These are phyloP conservation scores for Letharia lupina DNA, from an alignment of 495 filamentous ascomycete species.

Conservation along the genomic window DNA sequence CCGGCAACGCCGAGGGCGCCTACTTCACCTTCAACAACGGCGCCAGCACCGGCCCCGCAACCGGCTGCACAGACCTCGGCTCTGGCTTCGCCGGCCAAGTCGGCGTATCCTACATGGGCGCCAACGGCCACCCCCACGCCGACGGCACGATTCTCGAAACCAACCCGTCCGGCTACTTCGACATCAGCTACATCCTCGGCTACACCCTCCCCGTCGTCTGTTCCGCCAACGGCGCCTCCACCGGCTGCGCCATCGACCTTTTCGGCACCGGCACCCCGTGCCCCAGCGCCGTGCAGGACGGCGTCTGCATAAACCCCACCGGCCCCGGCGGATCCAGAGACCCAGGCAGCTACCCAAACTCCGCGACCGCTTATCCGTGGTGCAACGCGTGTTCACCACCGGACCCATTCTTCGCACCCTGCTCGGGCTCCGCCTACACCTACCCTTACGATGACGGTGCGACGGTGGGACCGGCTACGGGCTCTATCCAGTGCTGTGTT, in stretches of 20 bases:
- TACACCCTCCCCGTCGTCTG: conserved; percentile 18
- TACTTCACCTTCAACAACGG: background rate
- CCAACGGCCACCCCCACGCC: background rate
- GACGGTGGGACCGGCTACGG: conserved; percentile 1
- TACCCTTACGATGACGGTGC: conserved; percentile 17
- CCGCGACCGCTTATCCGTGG: conserved; percentile 9
- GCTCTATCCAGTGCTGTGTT: conserved; percentile 11
- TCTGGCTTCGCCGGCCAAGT: conserved; percentile 13
- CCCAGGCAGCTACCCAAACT: conserved; percentile 5
- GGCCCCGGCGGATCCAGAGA: conserved; percentile 5
- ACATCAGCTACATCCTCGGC: conserved; percentile 18
- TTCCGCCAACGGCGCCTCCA: conserved; percentile 2
- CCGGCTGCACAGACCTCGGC: conserved; percentile 13
- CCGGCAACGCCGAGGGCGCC: background rate
- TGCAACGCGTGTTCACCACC: conserved; percentile 16
- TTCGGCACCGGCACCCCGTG: conserved; percentile 1
- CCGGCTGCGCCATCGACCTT: conserved; percentile 17
- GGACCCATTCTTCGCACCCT: conserved; percentile 16
- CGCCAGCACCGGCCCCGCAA: conserved; percentile 11
- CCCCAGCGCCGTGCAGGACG: background rate
- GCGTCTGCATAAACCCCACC: conserved; percentile 7
- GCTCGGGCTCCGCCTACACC: conserved; percentile 13
- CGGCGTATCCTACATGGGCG: conserved; percentile 6
- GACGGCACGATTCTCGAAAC: conserved; percentile 15
- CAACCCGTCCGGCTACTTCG: conserved; percentile 15